Evolutionary conservation across 1,139 yeast species (phyloP).

Genomic region (Taphrina betulina): DNA sequence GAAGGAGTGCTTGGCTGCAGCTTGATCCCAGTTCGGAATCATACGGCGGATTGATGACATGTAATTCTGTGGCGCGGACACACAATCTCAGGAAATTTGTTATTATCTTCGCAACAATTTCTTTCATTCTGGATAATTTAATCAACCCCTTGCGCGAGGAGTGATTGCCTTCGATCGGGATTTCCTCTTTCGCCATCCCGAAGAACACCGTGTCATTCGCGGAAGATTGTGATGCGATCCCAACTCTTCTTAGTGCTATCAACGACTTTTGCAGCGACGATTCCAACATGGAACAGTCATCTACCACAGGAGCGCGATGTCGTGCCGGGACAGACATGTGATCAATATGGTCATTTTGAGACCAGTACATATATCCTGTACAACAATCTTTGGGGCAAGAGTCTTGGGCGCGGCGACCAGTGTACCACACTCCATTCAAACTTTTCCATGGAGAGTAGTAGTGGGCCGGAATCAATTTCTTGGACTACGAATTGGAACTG

Average conservation of each 20-base stretch:
- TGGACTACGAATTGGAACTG: conserved; percentile 12
- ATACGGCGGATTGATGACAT: too few species aligned
- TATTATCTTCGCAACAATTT: too few species aligned
- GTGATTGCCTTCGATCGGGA: too few species aligned
- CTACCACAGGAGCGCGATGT: background rate
- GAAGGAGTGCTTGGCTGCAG: background rate
- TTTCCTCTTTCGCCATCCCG: too few species aligned
- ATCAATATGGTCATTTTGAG: background rate
- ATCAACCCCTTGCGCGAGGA: too few species aligned
- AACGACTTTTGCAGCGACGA: background rate
- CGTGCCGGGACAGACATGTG: background rate
- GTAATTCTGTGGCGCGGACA: too few species aligned
- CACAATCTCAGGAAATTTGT: too few species aligned
- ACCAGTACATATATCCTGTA: background rate
- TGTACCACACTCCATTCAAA: conserved; percentile 1
- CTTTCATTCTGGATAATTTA: too few species aligned
- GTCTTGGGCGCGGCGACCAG: conserved; percentile 3
- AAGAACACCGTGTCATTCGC: too few species aligned
- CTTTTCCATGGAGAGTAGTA: background rate
- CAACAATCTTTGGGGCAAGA: conserved; percentile 10
- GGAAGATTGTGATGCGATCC: background rate
- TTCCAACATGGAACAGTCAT: background rate
- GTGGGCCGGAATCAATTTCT: background rate
- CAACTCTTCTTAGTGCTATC: background rate
- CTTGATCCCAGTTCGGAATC: background rate